Base-by-base conservation (phyloP, 1,284 basidiomycete species). In the Tremellales sp. region DNA sequence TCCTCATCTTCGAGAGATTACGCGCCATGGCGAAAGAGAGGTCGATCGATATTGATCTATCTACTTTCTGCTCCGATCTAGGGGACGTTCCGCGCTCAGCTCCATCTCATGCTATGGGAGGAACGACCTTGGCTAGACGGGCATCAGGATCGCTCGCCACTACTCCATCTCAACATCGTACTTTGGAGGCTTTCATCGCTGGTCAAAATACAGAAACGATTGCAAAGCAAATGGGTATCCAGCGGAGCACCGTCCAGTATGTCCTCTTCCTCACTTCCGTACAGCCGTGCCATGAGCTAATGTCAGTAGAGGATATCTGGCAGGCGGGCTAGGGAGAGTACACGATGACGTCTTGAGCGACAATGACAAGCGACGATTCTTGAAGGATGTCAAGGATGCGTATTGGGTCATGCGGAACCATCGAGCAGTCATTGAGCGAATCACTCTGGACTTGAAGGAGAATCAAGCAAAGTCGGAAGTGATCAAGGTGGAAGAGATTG, bases 1-100 rank as follows among this genome's bases (percentile, higher is more conserved):
- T 72, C 4, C 58, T 70, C 8, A 55, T 75, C 35, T 71, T 61
- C 53, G 40, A 54, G 2, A 41, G 26, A 5, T 48, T 71, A 2
- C 24, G 44, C 12, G 17, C 33, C 3, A 29, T 65, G 0, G 62
- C 56, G 1, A 23, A 54, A 40, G 49, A 60, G 8, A 37, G 51
- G 2, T 41, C 46, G 1, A 51, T 61, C 42, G 23, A 23, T 0
- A 12, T 64, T 7, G 46, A 66, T 29, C 48, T 57, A 7, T 46
- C 57, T 19, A 15, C 7, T 26, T 49, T 47, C 15, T 54, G 50
- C 33, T 47, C 46, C n/a, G 37, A 46, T 19, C 26, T 54, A n/a
- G 52, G 45, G 3, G 39, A 40, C 23, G 21, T 4, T 15, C 37
- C 35, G 8, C 43, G 12, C 22, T 7, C 46, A 19, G 25, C 15